Evolutionary conservation across 768 basidiomycete genomes (phyloP).

Genomic region (Paxillus rubicundulus): DNA sequence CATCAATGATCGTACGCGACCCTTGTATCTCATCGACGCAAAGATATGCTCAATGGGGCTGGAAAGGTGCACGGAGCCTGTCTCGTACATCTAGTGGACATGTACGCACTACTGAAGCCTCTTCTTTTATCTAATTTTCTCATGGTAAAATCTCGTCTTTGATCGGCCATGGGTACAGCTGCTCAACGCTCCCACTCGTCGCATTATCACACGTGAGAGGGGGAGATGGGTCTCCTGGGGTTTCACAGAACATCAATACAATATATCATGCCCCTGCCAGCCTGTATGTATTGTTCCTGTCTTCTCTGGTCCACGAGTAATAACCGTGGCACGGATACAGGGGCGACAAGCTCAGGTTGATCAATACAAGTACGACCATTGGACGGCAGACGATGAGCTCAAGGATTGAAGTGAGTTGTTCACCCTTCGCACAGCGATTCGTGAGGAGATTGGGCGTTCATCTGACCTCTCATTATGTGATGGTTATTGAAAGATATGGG

Average conservation of each 20-base stretch:
- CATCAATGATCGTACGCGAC: background rate
- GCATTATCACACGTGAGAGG: slow-evolving; percentile 35
- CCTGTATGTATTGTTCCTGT: slow-evolving; percentile 28
- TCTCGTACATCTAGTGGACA: slow-evolving; percentile 44
- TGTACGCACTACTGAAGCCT: slow-evolving; percentile 31
- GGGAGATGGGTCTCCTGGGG: slow-evolving; percentile 29
- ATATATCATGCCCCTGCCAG: slow-evolving; percentile 44
- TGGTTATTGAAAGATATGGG: slow-evolving; percentile 38
- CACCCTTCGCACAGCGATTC: background rate
- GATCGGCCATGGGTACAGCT: slow-evolving; percentile 27
- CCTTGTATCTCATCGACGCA: background rate
- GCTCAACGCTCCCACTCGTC: slow-evolving; percentile 39
- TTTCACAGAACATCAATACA: slow-evolving; percentile 46
- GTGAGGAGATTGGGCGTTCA: background rate
- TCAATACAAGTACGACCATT: slow-evolving; percentile 37
- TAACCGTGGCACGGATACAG: slow-evolving; percentile 24
- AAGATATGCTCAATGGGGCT: slow-evolving; percentile 44
- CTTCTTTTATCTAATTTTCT: background rate
- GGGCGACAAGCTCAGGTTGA: slow-evolving; percentile 42
- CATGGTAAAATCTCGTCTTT: background rate
- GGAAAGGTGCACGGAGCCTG: slow-evolving; percentile 44
- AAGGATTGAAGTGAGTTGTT: slow-evolving; percentile 39
- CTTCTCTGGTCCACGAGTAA: background rate
- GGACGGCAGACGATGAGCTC: slow-evolving; percentile 31
- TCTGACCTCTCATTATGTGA: background rate